These are phyloP conservation scores for Phytophthora kernoviae DNA, from an alignment of 352 stramenopile genomes.

Conservation along the genomic window DNA sequence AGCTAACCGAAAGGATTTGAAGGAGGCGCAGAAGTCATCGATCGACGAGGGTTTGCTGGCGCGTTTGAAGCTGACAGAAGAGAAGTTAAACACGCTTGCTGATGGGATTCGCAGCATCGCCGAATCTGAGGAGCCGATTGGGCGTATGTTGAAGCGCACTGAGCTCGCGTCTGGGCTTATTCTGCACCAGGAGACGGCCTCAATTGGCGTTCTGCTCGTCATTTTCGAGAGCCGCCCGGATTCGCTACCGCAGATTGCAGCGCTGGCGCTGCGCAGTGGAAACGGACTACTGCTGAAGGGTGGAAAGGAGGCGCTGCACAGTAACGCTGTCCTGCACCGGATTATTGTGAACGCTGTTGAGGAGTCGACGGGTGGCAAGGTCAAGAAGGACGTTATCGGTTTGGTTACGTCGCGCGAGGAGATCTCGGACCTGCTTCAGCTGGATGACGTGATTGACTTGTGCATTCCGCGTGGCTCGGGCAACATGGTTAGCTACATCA, in stretches of 20 bases:
- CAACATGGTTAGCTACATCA: slow-evolving; percentile 96
- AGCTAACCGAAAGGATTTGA: slow-evolving; percentile 94
- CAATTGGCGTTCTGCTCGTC: slow-evolving; percentile 98
- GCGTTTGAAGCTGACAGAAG: slow-evolving; percentile 88
- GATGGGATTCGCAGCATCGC: slow-evolving; percentile 95
- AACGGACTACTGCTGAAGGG: slow-evolving; percentile 98
- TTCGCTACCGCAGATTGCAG: slow-evolving; percentile 95
- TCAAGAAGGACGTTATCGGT: slow-evolving; percentile 93
- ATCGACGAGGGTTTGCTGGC: slow-evolving; percentile 74
- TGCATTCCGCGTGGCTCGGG: slow-evolving; percentile 98
- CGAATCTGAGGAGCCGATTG: slow-evolving; percentile 75
- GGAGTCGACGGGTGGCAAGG: slow-evolving; percentile 79
- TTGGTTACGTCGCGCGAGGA: slow-evolving; percentile 95
- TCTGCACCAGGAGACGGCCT: slow-evolving; percentile 93
- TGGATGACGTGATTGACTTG: slow-evolving; percentile 98
- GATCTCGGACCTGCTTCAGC: slow-evolving; percentile 91
- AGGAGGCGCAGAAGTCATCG: slow-evolving; percentile 68
- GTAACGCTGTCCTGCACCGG: slow-evolving; percentile 92
- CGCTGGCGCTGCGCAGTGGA: slow-evolving; percentile 94
- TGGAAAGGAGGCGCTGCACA: slow-evolving; percentile 94
- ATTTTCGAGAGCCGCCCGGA: slow-evolving; percentile 99
- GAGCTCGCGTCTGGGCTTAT: slow-evolving; percentile 93
- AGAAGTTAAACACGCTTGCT: slow-evolving; percentile 95
- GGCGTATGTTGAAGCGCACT: slow-evolving; percentile 74
- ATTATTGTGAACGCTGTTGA: slow-evolving; percentile 95